Evolutionary conservation across 805 yeast species (phyloP), one percentile per base, ranked within the genome.

Genomic region (Metschnikowia bowlesiae): DNA sequence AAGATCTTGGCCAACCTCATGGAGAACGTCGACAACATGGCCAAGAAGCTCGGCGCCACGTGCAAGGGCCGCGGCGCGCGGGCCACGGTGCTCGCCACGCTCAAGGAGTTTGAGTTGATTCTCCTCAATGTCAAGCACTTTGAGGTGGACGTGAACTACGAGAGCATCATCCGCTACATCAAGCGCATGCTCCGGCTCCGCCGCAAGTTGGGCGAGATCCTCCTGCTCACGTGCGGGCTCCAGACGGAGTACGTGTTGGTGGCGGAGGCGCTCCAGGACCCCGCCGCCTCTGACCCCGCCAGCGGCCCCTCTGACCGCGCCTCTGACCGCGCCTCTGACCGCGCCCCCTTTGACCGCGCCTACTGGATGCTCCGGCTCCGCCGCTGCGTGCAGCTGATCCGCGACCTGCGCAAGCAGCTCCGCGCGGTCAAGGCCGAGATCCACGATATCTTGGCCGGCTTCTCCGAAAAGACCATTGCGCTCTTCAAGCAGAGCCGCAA

Each of bases 211-310:
- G 49, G 47, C n/a, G 48, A 43, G 10, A 35, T 52, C 31, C 28
- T 43, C 14, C 32, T 47, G n/a, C 39, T 40, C 42, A 49, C 31
- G 4, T 42, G 48, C 8, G 55, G 46, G n/a, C 29, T 44, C 29
- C 35, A 43, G 32, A 44, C 37, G 4, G 55, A 52, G 31, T 36
- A 46, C 7, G 33, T 43, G 7, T 41, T 38, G 26, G 29, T 51
- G 13, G 35, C 14, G 6, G 52, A 42, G 9, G 29, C 35, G 5
- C 22, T 51, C 9, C 38, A 36, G 10, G 40, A 33, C n/a, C n/a
- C n/a, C n/a, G n/a, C n/a, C 9, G 30, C 8, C 22, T 43, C 11
- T 8, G 10, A 28, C 9, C 6, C 29, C 16, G 4, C 16, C 29
- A 18, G 22, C 5, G 22, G 22, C 22, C 4, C 22, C 22, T 18